Conservation (phyloP, 495 filamentous ascomycete genomes). For the Neurospora sp. region DNA sequence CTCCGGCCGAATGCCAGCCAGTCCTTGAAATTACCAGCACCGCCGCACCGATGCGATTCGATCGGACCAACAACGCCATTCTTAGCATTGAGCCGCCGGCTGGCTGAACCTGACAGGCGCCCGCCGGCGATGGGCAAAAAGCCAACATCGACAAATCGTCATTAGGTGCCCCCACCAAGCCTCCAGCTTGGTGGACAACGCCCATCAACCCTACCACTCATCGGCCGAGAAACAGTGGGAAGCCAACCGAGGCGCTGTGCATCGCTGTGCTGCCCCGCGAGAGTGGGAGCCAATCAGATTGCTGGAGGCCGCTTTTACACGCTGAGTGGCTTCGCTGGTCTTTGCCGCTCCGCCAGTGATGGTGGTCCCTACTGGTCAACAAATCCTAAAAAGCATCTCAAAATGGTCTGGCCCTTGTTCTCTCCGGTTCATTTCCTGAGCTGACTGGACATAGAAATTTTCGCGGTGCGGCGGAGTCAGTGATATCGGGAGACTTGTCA, state of each 20-base stretch:
- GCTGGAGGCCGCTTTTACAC: constrained; percentile 8
- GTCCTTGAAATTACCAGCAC: background rate
- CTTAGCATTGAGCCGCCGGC: background rate
- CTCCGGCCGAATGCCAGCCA: background rate
- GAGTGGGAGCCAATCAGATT: constrained; percentile 7
- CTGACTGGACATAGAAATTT: constrained; percentile 1
- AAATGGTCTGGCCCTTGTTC: background rate
- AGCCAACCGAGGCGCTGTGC: background rate
- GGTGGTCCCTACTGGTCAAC: background rate
- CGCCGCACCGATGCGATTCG: background rate
- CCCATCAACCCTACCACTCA: background rate
- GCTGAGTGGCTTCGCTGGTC: constrained; percentile 5
- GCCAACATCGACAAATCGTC: background rate
- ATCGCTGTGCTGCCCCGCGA: constrained; percentile 11
- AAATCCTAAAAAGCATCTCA: background rate
- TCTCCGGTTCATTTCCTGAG: background rate
- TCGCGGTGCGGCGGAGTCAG: constrained; percentile 1
- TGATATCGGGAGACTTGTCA: background rate
- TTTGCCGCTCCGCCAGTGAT: constrained; percentile 1
- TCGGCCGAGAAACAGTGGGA: background rate
- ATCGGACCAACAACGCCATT: background rate
- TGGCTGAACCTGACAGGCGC: background rate
- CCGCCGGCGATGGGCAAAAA: background rate
- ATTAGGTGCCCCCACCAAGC: background rate
- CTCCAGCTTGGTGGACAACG: background rate